Conservation (phyloP, 495 filamentous ascomycete genomes). For the Neurospora sp. region DNA sequence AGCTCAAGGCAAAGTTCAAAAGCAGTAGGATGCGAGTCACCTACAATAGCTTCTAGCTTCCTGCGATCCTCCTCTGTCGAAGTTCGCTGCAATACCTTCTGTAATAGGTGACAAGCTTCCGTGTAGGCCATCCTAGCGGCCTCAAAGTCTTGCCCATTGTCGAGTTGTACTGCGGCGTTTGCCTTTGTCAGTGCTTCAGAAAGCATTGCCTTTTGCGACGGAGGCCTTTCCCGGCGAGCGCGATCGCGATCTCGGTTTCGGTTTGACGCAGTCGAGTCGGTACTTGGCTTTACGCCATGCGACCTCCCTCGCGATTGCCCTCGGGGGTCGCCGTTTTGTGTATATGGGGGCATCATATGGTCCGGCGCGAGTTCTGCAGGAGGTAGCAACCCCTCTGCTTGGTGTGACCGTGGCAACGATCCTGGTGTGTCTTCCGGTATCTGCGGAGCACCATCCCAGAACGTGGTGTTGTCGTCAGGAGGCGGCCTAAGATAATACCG, state of each 20-base stretch:
- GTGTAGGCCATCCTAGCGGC: constrained; percentile 85
- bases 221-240: too few species aligned
- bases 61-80: constrained; percentile 70
- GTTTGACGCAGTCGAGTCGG: constrained; percentile 24
- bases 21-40: constrained; percentile 25
- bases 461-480: not conserved
- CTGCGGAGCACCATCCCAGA: constrained; percentile 18
- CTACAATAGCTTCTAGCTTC: constrained; percentile 84
- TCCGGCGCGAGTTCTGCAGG: constrained; percentile 4
- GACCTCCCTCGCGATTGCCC: constrained; percentile 42
- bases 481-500: not conserved
- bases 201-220: constrained; percentile 63
- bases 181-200: constrained; percentile 89
- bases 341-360: constrained; percentile 20
- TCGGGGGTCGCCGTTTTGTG: constrained; percentile 25
- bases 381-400: constrained; percentile 6
- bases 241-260: constrained; percentile 6
- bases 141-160: constrained; percentile 90
- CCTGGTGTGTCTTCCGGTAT: constrained; percentile 9
- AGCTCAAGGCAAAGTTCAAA: not conserved
- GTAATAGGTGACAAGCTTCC: constrained; percentile 77
- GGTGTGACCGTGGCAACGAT: constrained; percentile 7
- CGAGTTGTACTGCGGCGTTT: constrained; percentile 86
- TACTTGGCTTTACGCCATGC: constrained; percentile 31
- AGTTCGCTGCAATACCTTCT: constrained; percentile 77